phyloP scores from a whole-genome alignment of 83 land plant genomes.

The Thuja plicata region DNA sequence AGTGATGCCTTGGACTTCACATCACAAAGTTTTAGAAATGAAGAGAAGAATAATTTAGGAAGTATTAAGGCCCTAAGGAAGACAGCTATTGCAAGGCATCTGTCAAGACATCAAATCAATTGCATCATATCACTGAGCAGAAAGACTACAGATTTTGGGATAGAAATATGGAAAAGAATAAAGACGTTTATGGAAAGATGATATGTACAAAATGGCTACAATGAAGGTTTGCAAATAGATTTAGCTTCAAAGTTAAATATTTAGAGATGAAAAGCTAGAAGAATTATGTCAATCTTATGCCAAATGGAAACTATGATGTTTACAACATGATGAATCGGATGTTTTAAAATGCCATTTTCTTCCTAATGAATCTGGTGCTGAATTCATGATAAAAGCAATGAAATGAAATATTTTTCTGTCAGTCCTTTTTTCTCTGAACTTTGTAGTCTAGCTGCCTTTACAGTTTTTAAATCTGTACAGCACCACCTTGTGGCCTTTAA shows the following conservation, averaged over 20 bases:
- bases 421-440: too few relatives aligned
- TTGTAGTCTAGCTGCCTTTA: too few relatives aligned
- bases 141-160: not conserved
- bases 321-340: too few relatives aligned
- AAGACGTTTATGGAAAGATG: not conserved
- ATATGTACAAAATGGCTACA: not conserved
- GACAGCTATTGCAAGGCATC: not conserved
- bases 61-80: not conserved
- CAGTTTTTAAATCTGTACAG: too few relatives aligned
- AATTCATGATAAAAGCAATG: too few relatives aligned
- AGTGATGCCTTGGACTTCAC: not conserved
- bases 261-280: not conserved
- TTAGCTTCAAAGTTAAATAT: not conserved
- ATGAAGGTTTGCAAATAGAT: not conserved
- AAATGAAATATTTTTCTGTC: too few relatives aligned
- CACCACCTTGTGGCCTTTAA: too few relatives aligned
- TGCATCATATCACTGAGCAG: not conserved
- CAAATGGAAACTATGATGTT: not conserved
- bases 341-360: too few relatives aligned
- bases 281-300: not conserved
- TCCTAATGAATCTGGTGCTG: too few relatives aligned
- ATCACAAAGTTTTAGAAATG: not conserved
- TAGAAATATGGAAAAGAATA: not conserved
- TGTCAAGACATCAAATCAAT: not conserved
- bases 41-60: not conserved